These are phyloP conservation scores for Neofusicoccum sp. DNA, from an alignment of 2,329 filamentous ascomycete genomes.

Conservation along the genomic window DNA sequence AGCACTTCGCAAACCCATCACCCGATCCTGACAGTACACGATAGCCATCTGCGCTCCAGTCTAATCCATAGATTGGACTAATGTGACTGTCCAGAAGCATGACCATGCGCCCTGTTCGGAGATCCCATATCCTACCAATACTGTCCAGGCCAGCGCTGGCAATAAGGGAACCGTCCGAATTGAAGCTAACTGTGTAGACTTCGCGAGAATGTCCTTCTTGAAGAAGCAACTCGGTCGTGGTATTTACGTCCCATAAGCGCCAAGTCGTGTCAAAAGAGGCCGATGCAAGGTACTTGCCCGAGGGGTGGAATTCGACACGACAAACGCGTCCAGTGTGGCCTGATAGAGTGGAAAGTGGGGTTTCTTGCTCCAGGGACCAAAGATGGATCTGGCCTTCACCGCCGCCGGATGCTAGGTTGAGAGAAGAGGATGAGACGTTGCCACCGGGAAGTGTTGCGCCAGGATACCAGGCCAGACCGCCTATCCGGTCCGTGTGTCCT, in stretches of 20 bases:
- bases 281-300: slow-evolving; percentile 84
- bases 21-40: slow-evolving; percentile 90
- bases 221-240: slow-evolving; percentile 77
- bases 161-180: slow-evolving; percentile 84
- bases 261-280: slow-evolving; percentile 96
- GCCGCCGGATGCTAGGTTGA: slow-evolving; percentile 89
- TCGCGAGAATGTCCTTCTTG: slow-evolving; percentile 96
- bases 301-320: slow-evolving; percentile 92
- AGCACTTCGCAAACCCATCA: slow-evolving; percentile 96
- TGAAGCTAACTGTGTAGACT: slow-evolving; percentile 89
- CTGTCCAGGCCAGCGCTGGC: slow-evolving; percentile 94
- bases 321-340: slow-evolving; percentile 89
- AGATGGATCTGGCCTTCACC: slow-evolving; percentile 86
- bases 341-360: slow-evolving; percentile 76
- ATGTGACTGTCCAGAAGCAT: slow-evolving; percentile 96
- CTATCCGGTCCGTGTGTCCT: slow-evolving; percentile 86
- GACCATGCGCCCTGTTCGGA: slow-evolving; percentile 87
- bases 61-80: slow-evolving; percentile 87
- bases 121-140: slow-evolving; percentile 93
- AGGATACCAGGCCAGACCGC: slow-evolving; percentile 88
- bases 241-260: slow-evolving; percentile 93
- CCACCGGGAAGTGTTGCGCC: slow-evolving; percentile 72
- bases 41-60: slow-evolving; percentile 90
- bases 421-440: slow-evolving; percentile 69
- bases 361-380: slow-evolving; percentile 87